Evolutionary conservation across 1,284 basidiomycete genomes (phyloP).

Genomic region (Ustilago loliicola): DNA sequence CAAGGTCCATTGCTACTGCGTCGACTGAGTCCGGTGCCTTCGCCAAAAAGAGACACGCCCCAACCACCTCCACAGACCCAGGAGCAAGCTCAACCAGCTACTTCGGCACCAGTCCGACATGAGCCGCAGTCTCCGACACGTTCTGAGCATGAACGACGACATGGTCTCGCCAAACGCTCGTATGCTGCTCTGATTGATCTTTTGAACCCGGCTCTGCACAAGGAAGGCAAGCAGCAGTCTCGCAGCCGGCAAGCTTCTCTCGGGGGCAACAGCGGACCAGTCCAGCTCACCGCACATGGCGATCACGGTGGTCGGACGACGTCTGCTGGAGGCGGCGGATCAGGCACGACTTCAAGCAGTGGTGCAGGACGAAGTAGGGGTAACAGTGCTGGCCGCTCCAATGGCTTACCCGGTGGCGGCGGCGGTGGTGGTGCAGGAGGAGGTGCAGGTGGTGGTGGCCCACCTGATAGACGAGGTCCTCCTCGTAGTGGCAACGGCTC

Average conservation of each 20-base stretch:
- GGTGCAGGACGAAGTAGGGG: constrained; percentile 8
- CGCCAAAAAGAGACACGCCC: neutral
- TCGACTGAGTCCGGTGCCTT: constrained; percentile 12
- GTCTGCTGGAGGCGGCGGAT: constrained; percentile 9
- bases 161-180: constrained; percentile 45
- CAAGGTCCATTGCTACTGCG: constrained; percentile 17
- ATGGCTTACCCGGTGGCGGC: constrained; percentile 23
- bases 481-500: constrained; percentile 27
- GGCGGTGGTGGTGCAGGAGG: constrained; percentile 15
- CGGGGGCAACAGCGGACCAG: constrained; percentile 1
- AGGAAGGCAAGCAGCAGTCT: constrained; percentile 30
- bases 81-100: neutral
- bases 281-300: constrained; percentile 22
- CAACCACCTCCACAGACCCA: neutral
- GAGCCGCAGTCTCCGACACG: constrained; percentile 22
- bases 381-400: constrained; percentile 20
- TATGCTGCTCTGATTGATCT: constrained; percentile 51
- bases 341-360: constrained; percentile 5
- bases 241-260: constrained; percentile 18
- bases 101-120: neutral
- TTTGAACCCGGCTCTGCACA: constrained; percentile 43
- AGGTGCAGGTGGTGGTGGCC: constrained; percentile 44
- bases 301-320: constrained; percentile 26
- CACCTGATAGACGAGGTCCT: constrained; percentile 35
- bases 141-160: constrained; percentile 31